Conservation (phyloP, 1,284 basidiomycete species). For the Golubevia pallescens region DNA sequence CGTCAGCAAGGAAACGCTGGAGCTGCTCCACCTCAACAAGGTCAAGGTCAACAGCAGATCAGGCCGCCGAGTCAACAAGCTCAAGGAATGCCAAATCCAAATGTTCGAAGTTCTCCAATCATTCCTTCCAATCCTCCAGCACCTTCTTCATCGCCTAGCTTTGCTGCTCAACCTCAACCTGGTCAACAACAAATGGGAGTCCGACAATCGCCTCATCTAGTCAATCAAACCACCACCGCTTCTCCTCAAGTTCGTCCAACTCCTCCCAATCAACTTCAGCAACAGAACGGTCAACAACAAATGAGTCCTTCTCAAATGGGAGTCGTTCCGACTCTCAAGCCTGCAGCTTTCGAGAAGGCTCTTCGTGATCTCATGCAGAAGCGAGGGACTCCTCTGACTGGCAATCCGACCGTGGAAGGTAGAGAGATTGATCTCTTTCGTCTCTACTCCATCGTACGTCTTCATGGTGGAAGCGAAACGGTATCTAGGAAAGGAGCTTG, state of each 20-base stretch:
- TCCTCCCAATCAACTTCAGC: not conserved
- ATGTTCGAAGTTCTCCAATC: not conserved
- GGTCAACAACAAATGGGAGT: slow-evolving; percentile 8
- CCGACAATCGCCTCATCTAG: not conserved
- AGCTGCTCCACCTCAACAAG: not conserved
- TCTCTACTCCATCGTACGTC: slow-evolving; percentile 50
- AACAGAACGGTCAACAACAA: not conserved
- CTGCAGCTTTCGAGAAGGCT: slow-evolving; percentile 37
- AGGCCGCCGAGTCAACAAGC: not conserved
- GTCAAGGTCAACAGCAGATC: slow-evolving; percentile 2
- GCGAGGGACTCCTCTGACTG: slow-evolving; percentile 40
- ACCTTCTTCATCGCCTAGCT: not conserved
- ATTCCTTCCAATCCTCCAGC: not conserved
- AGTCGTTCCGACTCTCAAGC: not conserved
- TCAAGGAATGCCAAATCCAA: not conserved
- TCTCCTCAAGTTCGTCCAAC: not conserved
- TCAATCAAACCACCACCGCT: not conserved
- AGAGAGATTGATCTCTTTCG: slow-evolving; percentile 46
- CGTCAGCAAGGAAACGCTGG: not conserved
- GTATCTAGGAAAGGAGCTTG: slow-evolving; percentile 47
- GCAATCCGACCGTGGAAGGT: slow-evolving; percentile 37
- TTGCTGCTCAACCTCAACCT: not conserved
- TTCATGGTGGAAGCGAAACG: slow-evolving; percentile 48
- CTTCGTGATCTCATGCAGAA: slow-evolving; percentile 48
- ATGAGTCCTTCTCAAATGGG: not conserved